Conservation (phyloP, 73 alveolate genomes). For the Paramecium octaurelia region DNA sequence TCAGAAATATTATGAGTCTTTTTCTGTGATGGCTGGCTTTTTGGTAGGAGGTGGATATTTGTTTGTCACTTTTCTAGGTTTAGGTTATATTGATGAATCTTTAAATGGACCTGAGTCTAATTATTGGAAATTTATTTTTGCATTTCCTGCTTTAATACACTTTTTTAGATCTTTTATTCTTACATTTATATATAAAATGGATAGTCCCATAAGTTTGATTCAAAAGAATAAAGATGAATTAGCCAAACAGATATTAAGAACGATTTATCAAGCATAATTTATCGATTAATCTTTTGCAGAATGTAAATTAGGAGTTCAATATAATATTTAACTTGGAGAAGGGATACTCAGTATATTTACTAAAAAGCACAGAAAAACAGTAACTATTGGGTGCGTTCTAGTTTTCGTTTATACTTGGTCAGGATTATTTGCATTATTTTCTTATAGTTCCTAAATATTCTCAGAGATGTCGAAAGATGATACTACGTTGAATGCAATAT, state of each 20-base stretch:
- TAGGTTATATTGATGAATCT: background rate
- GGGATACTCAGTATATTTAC: background rate
- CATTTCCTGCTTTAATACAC: background rate
- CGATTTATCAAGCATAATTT: background rate
- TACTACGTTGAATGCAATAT: background rate
- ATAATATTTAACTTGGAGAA: background rate
- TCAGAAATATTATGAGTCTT: background rate
- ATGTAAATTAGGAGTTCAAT: background rate
- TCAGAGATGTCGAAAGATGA: background rate
- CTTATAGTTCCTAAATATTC: background rate
- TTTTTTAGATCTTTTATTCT: background rate
- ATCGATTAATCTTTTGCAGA: background rate
- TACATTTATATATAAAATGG: background rate
- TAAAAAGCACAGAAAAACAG: background rate
- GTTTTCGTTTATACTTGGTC: background rate
- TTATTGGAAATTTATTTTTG: background rate
- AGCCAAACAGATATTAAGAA: background rate
- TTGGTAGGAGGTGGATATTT: background rate
- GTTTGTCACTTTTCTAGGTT: background rate
- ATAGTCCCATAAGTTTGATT: background rate
- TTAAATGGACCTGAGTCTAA: background rate
- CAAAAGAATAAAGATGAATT: background rate
- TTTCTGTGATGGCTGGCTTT: background rate
- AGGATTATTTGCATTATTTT: background rate
- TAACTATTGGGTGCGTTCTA: background rate